phyloP scores from a whole-genome alignment of 2,329 filamentous ascomycete species.

The Penicillium psychrosexuale region DNA sequence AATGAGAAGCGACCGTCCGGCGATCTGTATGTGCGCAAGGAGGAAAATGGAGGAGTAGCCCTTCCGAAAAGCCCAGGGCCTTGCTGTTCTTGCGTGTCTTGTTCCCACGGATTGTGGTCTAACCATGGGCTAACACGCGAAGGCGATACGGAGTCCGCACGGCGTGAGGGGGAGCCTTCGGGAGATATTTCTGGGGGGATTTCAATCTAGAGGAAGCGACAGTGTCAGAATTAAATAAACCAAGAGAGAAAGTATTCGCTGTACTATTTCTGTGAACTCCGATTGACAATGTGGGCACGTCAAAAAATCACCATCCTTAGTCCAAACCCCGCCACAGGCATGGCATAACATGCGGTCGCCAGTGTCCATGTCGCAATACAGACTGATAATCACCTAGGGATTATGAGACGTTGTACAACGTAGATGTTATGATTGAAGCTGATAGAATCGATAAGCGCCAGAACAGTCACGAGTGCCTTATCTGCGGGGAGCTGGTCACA shows the following conservation, averaged over 20 bases:
- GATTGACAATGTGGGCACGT: slow-evolving; percentile 73
- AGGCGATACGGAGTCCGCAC: slow-evolving; percentile 17
- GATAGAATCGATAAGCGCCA: slow-evolving; percentile 11
- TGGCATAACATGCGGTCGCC: slow-evolving; percentile 81
- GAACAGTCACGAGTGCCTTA: slow-evolving; percentile 24
- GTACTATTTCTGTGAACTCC: slow-evolving; percentile 83
- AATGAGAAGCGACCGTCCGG: slow-evolving; percentile 46
- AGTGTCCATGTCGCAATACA: slow-evolving; percentile 28
- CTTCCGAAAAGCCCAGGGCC: slow-evolving; percentile 2
- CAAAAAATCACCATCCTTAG: slow-evolving; percentile 63
- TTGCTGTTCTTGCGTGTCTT: slow-evolving; percentile 45
- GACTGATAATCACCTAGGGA: not conserved
- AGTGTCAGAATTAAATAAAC: slow-evolving; percentile 6
- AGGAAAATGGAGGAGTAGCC: slow-evolving; percentile 25
- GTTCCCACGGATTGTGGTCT: slow-evolving; percentile 49
- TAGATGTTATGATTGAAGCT: not conserved
- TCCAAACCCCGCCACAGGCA: slow-evolving; percentile 77
- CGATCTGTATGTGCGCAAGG: slow-evolving; percentile 44
- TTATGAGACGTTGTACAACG: slow-evolving; percentile 4
- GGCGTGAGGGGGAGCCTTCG: slow-evolving; percentile 26
- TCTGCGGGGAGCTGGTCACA: slow-evolving; percentile 17
- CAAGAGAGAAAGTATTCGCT: slow-evolving; percentile 32
- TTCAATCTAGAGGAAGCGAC: slow-evolving; percentile 28
- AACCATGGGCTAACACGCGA: slow-evolving; percentile 33
- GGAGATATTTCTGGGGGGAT: slow-evolving; percentile 24